Evolutionary conservation across 768 basidiomycete genomes (phyloP).

Genomic region (Kwoniella newhampshirensis): DNA sequence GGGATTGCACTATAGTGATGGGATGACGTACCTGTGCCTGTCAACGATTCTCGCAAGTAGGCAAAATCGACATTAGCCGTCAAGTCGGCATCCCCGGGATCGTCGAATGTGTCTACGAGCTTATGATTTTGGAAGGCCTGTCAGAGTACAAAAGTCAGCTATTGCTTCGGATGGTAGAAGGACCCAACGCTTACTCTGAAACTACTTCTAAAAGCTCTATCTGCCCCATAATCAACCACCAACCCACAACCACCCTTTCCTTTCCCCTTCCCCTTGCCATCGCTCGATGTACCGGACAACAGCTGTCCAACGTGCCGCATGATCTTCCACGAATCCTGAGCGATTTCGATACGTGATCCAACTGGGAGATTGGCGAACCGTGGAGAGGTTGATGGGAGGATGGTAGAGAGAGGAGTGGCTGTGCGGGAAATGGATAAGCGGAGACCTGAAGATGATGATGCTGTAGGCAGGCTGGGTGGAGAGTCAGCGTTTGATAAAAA

Average conservation of each 20-base stretch:
- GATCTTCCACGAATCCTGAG: conserved; percentile 66
- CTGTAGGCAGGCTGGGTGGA: conserved; percentile 24
- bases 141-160: too few species aligned
- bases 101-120: conserved; percentile 77
- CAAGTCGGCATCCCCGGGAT: conserved; percentile 83
- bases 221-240: conserved; percentile 85
- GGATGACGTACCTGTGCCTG: conserved; percentile 61
- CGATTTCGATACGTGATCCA: conserved; percentile 78
- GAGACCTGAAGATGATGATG: conserved; percentile 55
- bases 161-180: too few species aligned
- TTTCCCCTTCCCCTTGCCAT: conserved; percentile 8
- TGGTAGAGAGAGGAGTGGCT: conserved; percentile 60
- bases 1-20: not conserved
- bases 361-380: conserved; percentile 69
- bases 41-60: conserved; percentile 75
- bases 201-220: conserved; percentile 67
- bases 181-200: conserved; percentile 72
- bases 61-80: conserved; percentile 98
- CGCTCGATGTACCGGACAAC: conserved; percentile 51
- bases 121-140: conserved; percentile 89
- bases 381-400: conserved; percentile 61
- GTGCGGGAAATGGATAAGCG: conserved; percentile 67
- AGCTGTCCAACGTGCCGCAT: conserved; percentile 70
- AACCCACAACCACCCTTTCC: conserved; percentile 60
- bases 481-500: not conserved